Evolutionary conservation across 2,329 filamentous ascomycete species (phyloP), one percentile per base, ranked within the genome.

Genomic region (Gyromitra esculenta): DNA sequence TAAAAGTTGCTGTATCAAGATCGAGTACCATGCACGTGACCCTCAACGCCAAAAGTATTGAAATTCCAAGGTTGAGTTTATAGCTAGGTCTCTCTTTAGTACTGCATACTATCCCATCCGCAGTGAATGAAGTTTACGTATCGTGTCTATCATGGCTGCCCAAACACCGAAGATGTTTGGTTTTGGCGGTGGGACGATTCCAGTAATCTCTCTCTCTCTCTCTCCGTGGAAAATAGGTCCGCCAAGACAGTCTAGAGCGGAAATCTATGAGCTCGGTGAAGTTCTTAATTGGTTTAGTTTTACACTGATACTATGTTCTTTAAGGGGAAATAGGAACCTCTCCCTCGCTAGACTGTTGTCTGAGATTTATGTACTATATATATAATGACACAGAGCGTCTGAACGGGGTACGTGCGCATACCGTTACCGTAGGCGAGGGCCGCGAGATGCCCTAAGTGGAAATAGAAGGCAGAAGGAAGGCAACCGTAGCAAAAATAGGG

Each of bases 341-440:
- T 56, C 52, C 35, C 21, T 41, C 41, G 50, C 41, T 6, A 6
- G 31, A 18, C 54, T 48, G 31, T 43, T 70, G 67, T 70, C 67
- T 70, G 31, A 54, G 67, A 43, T 56, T 62, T 31, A 63, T 52
- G 43, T 60, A 8, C 57, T 39, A 43, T 60, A 60, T 60, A 60
- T 39, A 13, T 43, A 39, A 60, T 41, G 37, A 60, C 25, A 69
- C 18, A 63, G 43, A 31, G 56, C 9, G 15, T 25, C 9, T 21
- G 9, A 52, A 41, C n/a, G 1, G 25, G 59, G 67, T 21, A 71
- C 45, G 67, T 71, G 67, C 67, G 4, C 45, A n/a, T n/a, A 37
- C 13, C 41, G n/a, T 35, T 21, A 43, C 56, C 35, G 25, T 60
- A 60, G 56, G 56, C 31, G 56, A 39, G 25, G 21, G 25, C 25